phyloP scores from a whole-genome alignment of 352 stramenopile species.

The Phytophthora uliginosa region DNA sequence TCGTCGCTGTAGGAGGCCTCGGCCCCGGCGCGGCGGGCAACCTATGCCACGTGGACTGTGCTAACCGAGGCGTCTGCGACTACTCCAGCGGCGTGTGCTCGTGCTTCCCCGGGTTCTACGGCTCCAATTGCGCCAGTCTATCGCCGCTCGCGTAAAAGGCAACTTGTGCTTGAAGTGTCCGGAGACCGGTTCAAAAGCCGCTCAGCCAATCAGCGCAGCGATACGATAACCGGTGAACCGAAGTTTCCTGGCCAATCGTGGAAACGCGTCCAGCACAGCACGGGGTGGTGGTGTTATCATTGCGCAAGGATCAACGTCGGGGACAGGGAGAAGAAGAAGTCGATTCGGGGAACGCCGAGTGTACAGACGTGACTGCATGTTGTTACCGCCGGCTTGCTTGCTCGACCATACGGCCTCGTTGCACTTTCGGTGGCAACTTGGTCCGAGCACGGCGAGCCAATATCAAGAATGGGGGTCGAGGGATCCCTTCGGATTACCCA shows the following conservation, averaged over 20 bases:
- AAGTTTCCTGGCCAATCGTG: constrained; percentile 25
- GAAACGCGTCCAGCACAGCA: neutral
- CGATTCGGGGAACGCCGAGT: neutral
- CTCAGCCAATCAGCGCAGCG: constrained; percentile 25
- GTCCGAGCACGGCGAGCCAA: constrained; percentile 39
- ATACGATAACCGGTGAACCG: constrained; percentile 33
- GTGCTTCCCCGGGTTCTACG: constrained; percentile 83
- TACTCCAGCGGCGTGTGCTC: constrained; percentile 68
- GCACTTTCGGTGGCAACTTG: constrained; percentile 37
- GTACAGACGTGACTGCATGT: neutral
- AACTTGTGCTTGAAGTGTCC: constrained; percentile 15
- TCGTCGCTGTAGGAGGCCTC: constrained; percentile 46
- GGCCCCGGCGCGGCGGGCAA: constrained; percentile 58
- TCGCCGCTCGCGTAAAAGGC: constrained; percentile 49
- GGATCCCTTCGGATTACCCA: constrained; percentile 45
- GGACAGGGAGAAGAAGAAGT: neutral
- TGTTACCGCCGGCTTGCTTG: constrained; percentile 33
- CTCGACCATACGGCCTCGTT: constrained; percentile 34
- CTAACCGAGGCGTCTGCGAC: constrained; percentile 85
- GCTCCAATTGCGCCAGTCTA: constrained; percentile 81
- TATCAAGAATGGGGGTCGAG: constrained; percentile 47
- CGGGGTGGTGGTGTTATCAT: constrained; percentile 1
- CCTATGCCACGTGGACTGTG: constrained; percentile 80
- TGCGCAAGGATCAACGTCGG: constrained; percentile 11
- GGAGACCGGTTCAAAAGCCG: constrained; percentile 23